Evolutionary conservation across 1,139 yeast species (phyloP), one percentile per base, ranked within the genome.

Genomic region (Magnusiomyces starmeri): DNA sequence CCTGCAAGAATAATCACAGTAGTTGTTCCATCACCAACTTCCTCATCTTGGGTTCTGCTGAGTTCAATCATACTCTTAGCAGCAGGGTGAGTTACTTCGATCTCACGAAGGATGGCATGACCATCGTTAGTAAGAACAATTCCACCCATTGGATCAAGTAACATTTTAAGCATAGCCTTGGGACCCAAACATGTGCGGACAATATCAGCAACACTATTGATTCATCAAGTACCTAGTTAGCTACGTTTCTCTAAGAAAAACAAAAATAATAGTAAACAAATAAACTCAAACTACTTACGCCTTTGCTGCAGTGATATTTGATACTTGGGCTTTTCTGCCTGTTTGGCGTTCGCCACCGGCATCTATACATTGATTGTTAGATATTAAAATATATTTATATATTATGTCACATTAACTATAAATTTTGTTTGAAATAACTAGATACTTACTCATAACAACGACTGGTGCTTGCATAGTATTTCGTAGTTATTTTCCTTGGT

Each of bases 141-240:
- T 39, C 98, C 98, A 32, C 99, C 99, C 92, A 92, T 90, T 51
- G 98, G 98, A 68, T 94, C 99, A 60, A 94, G 76, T 54, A 94
- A 75, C 98, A 94, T 92, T 73, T 94, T 94, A 58, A 92, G 79
- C 98, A 92, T 92, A 46, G 98, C 98, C 70, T 90, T 90, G 51
- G 99, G 99, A n/a, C 99, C 99, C 56, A 92, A 77, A 76, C 98
- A 94, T 29, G 98, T 92, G 69, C 98, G 79, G 62, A 94, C 89
- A 65, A 94, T 90, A 69, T 92, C 97, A 0, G 97, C 95, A 47
- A 90, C 97, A 4, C 48, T 45, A 43, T 8, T 32, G n/a, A n/a
- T 27, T 32, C 37, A 10, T 32, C n/a, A n/a, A n/a, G n/a, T 6
- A 7, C 12, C 12, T 32, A 18, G n/a, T 32, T 32, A 32, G 37